A percentile compares a stretch with the other conserved stretches of the same genome.
Evolutionary conservation across 495 filamentous ascomycete genomes (phyloP).

Genomic region (Letharia lupina): DNA sequence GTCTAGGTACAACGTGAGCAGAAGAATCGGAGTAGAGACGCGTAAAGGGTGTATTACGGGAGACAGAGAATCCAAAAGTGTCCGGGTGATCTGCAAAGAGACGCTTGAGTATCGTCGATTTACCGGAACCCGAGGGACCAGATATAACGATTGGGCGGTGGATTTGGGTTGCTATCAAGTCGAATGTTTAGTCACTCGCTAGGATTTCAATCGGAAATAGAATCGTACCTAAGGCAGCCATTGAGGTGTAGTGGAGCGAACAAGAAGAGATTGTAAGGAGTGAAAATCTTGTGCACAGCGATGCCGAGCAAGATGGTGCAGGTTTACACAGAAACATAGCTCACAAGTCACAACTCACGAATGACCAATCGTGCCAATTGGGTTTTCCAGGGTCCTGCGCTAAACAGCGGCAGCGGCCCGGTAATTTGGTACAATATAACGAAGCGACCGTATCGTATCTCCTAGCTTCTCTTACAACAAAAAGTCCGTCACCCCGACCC

Average conservation of each 20-base stretch:
- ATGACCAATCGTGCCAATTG: not conserved
- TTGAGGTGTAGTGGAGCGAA: not conserved
- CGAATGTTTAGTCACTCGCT: not conserved
- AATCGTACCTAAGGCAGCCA: conserved; percentile 21
- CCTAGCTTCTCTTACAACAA: not conserved
- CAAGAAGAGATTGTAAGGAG: not conserved
- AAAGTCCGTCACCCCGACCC: not conserved
- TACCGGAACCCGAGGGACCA: conserved; percentile 78
- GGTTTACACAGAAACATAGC: not conserved
- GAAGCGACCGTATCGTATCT: not conserved
- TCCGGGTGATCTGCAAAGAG: conserved; percentile 62
- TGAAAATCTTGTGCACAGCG: not conserved
- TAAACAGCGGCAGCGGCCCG: not conserved
- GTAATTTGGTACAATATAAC: not conserved
- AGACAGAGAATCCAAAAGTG: conserved; percentile 74
- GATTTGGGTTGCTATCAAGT: conserved; percentile 17
- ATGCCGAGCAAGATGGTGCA: not conserved
- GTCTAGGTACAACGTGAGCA: conserved; percentile 12
- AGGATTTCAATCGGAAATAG: not conserved
- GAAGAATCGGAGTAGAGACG: not conserved
- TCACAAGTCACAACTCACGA: not conserved
- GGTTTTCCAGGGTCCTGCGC: not conserved
- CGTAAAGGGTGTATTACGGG: conserved; percentile 34
- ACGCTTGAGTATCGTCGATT: conserved; percentile 73
- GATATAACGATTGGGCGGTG: conserved; percentile 72